phyloP scores from a whole-genome alignment of 768 basidiomycete species.

The Auricularia sp. region DNA sequence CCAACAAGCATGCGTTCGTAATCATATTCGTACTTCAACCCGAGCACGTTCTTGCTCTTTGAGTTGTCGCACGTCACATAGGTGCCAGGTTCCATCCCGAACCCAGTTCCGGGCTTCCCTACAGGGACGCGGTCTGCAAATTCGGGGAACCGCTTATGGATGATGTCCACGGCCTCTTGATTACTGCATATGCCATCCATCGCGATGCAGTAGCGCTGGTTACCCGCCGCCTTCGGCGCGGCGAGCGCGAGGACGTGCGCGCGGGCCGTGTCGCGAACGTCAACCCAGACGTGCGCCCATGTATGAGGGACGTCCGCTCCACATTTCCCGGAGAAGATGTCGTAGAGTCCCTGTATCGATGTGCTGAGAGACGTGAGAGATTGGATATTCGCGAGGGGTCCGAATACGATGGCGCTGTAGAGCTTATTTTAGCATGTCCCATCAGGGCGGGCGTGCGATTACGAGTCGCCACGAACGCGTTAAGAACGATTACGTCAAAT shows the following conservation, averaged over 20 bases:
- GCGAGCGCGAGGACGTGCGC: constrained; percentile 1
- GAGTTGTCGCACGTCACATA: background rate
- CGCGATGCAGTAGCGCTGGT: background rate
- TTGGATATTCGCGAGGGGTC: background rate
- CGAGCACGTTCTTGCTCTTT: background rate
- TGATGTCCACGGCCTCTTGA: background rate
- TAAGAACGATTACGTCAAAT: background rate
- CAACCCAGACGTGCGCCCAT: background rate
- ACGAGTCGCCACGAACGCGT: background rate
- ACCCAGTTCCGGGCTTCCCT: background rate
- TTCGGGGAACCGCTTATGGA: background rate
- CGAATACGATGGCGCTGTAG: background rate
- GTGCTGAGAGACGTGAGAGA: background rate
- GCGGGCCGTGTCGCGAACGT: constrained; percentile 2
- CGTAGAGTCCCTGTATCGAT: background rate
- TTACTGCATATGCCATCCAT: background rate
- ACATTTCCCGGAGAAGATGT: background rate
- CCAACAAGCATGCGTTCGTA: too few species aligned
- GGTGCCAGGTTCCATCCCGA: background rate
- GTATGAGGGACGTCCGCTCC: background rate
- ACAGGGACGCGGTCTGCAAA: background rate
- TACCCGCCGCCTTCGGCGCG: background rate
- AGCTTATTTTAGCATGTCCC: background rate
- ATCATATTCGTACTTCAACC: background rate
- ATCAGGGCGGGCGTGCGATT: background rate